These are phyloP conservation scores for Alternaria alternata DNA, from an alignment of 2,329 filamentous ascomycete genomes.

Conservation along the genomic window DNA sequence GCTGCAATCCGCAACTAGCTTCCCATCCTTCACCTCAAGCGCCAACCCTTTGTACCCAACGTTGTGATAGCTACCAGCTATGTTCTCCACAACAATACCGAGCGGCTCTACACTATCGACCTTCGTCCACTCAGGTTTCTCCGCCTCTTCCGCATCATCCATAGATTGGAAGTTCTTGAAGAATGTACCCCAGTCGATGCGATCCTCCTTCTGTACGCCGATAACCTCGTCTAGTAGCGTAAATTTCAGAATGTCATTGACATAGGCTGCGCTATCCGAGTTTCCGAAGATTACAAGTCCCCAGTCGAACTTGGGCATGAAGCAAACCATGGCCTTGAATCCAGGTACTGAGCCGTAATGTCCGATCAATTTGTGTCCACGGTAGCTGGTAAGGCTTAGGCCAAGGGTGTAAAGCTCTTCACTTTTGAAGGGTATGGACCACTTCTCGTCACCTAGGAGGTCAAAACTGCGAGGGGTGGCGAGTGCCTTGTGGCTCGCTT, in stretches of 20 bases:
- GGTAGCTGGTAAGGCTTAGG: not conserved
- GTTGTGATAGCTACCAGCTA: not conserved
- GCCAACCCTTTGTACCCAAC: not conserved
- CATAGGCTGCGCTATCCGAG: not conserved
- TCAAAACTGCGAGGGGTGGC: slow-evolving; percentile 17
- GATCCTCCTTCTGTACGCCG: not conserved
- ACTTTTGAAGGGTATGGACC: not conserved
- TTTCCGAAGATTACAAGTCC: not conserved
- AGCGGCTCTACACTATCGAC: not conserved
- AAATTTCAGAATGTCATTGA: not conserved
- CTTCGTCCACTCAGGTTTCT: slow-evolving; percentile 2
- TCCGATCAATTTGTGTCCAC: not conserved
- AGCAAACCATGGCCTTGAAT: not conserved
- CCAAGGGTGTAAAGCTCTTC: not conserved
- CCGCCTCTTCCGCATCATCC: slow-evolving; percentile 5
- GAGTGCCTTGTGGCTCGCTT: slow-evolving; percentile 24
- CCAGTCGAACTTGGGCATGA: not conserved
- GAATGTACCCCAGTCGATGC: slow-evolving; percentile 12
- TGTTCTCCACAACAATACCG: not conserved
- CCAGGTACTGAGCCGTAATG: not conserved
- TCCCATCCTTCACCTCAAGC: not conserved
- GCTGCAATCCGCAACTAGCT: not conserved
- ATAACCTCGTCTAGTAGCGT: slow-evolving; percentile 11
- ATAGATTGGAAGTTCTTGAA: not conserved
- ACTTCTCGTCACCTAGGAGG: not conserved